These are phyloP conservation scores for Coemansia asiatica DNA, from an alignment of 192 early-diverging fungal genomes.

Conservation along the genomic window DNA sequence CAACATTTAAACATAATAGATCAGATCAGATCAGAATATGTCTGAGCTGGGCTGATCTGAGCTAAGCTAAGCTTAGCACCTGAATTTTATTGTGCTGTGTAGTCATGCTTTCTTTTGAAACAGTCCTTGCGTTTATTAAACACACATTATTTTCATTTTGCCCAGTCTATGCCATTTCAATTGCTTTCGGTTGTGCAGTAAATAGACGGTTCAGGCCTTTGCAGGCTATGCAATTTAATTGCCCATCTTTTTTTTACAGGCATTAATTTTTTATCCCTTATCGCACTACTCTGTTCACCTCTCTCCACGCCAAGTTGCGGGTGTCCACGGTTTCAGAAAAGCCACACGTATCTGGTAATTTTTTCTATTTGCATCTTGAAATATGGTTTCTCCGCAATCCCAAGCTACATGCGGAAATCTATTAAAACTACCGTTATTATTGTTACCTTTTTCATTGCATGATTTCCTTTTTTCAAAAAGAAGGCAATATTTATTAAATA, in stretches of 20 bases:
- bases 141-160: no score
- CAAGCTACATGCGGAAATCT: background rate
- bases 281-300: background rate
- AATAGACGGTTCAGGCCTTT: background rate
- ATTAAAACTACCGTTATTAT: no score
- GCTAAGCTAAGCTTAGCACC: no score
- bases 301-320: background rate
- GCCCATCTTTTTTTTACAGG: background rate
- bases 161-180: background rate
- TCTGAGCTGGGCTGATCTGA: no score
- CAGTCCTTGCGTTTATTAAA: no score
- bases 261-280: no score
- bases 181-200: no score
- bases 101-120: no score
- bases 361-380: background rate
- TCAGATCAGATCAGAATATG: no score
- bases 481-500: background rate
- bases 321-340: conserved; percentile 14
- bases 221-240: background rate
- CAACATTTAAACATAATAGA: background rate
- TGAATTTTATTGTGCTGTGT: no score
- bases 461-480: background rate
- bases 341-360: background rate
- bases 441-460: no score
- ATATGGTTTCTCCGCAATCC: background rate